phyloP scores from a whole-genome alignment of 768 basidiomycete species.

The Suillus hirtellus region DNA sequence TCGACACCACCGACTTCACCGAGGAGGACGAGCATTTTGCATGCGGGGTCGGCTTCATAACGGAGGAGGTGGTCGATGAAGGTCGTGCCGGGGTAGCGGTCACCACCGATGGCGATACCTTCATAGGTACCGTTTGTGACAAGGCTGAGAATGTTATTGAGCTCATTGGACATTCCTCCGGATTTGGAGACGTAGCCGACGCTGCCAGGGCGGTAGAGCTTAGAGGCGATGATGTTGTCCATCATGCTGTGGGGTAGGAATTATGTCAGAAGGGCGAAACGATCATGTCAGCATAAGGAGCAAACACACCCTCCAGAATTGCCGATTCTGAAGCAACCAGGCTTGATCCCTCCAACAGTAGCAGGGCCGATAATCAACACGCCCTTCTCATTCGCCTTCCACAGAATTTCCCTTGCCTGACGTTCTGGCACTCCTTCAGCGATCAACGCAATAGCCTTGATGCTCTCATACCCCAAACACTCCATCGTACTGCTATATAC shows the following conservation, averaged over 20 bases:
- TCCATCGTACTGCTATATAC: constrained; percentile 96
- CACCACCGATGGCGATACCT: constrained; percentile 99
- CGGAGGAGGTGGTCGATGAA: constrained; percentile 99
- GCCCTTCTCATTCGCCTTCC: constrained; percentile 79
- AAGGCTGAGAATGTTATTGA: constrained; percentile 99
- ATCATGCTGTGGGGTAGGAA: constrained; percentile 71
- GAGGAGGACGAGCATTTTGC: constrained; percentile 98
- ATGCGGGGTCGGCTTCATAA: constrained; percentile 95
- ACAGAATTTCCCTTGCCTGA: constrained; percentile 94
- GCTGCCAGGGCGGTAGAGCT: constrained; percentile 96
- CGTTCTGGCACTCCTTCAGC: constrained; percentile 99
- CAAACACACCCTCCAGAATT: constrained; percentile 85
- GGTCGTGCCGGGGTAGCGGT: constrained; percentile 96
- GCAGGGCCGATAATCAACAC: constrained; percentile 96
- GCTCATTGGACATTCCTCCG: constrained; percentile 99
- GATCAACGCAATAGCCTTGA: constrained; percentile 78
- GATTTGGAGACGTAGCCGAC: constrained; percentile 99
- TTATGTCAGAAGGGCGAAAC: too few relatives aligned
- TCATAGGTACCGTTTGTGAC: constrained; percentile 98
- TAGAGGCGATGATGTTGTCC: constrained; percentile 99
- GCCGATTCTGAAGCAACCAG: constrained; percentile 98
- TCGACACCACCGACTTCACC: constrained; percentile 99
- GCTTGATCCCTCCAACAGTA: constrained; percentile 99
- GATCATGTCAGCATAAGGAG: not conserved
- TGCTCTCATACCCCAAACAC: constrained; percentile 58